Conservation (phyloP, 2,329 filamentous ascomycete genomes). For the Stagonosporopsis chrysanthemi region DNA sequence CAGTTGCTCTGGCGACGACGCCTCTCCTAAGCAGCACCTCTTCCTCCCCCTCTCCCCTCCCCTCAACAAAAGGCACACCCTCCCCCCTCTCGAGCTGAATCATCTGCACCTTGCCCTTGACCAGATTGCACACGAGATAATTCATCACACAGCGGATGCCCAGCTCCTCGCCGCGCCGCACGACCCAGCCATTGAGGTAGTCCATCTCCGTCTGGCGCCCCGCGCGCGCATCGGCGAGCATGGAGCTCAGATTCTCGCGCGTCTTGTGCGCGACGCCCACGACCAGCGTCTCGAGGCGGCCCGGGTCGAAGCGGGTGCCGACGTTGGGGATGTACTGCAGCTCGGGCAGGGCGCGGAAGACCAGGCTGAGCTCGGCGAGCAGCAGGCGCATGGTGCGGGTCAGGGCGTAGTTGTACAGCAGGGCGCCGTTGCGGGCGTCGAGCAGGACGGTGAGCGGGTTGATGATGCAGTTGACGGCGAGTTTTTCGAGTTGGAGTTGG, state of each 20-base stretch:
- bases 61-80: constrained; percentile 47
- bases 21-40: not conserved
- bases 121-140: constrained; percentile 73
- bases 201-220: constrained; percentile 76
- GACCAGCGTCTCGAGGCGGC: constrained; percentile 68
- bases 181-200: constrained; percentile 88
- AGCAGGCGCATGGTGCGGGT: constrained; percentile 73
- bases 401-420: constrained; percentile 72
- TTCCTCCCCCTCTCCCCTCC: constrained; percentile 2
- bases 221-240: constrained; percentile 70
- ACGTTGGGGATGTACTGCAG: constrained; percentile 68
- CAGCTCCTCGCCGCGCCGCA: constrained; percentile 73
- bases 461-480: constrained; percentile 77
- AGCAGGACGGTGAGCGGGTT: constrained; percentile 83
- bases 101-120: constrained; percentile 72
- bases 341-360: constrained; percentile 79
- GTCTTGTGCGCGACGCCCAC: constrained; percentile 63
- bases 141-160: constrained; percentile 78
- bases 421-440: constrained; percentile 75
- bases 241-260: constrained; percentile 66
- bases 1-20: no score
- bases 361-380: constrained; percentile 74
- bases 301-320: constrained; percentile 64
- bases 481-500: constrained; percentile 76
- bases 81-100: constrained; percentile 50